Evolutionary conservation across 164 flowering plant species (phyloP), one percentile per base, ranked within the genome.

Genomic region (Nymphaea thermarum): DNA sequence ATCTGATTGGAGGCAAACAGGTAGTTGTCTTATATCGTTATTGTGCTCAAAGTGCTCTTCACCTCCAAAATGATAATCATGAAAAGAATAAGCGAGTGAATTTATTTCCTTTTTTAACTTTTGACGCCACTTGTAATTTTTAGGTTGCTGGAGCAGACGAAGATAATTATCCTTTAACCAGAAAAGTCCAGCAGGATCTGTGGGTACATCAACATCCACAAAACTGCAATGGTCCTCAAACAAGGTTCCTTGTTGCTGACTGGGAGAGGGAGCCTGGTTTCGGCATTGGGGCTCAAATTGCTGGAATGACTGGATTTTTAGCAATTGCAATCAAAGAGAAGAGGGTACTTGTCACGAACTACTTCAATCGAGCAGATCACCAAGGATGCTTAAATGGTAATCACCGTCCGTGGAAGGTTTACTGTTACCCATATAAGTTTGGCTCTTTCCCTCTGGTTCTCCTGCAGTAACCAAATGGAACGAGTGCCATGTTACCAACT

Each of bases 221-320:
- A 10, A 80, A 86, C 73, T 93, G 98, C 76, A 78, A 76, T 16
- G 90, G 84, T 69, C 82, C 88, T 53, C 76, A 67, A 66, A 76
- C 83, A 43, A 82, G 72, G 45, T 93, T 93, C 81, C 91, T 93
- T 62, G 80, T 93, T 41, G 87, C 96, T 68, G 99, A 94, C 69
- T 94, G 99, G 99, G 99, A 91, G 73, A 83, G 74, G 65, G 70
- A 80, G 16, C 93, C 96, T n/a, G 99, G 99, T 63, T 85, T 86
- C 72, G 99, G 97, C 14, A 86, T 91, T 43, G 99, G 99, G 44
- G 99, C 91, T 8, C 99, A 94, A 80, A 43, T 90, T 70, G 96
- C 97, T 17, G 96, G 88, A 68, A 91, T 91, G 97, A 78, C 83
- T 73, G 96, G 97, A 4, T 85, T 94, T 76, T 89, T 94, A 73